Evolutionary conservation across 2,329 filamentous ascomycete genomes (phyloP).

Genomic region (Didymellaceae sp.): DNA sequence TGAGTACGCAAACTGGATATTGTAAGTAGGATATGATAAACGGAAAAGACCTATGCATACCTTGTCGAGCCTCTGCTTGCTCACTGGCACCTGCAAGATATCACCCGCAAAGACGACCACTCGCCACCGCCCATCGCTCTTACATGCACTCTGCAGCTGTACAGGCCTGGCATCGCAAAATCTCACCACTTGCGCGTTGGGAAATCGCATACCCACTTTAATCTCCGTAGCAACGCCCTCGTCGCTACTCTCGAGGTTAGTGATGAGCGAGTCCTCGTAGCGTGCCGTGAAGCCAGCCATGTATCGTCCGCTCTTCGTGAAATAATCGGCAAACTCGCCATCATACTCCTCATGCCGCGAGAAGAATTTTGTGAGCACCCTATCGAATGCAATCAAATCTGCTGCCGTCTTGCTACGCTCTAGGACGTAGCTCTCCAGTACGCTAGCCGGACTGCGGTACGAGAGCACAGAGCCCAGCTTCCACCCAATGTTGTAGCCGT

Average conservation of each 20-base stretch:
- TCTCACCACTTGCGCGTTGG: conserved; percentile 64
- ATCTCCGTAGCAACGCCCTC: conserved; percentile 48
- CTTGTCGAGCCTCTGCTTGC: conserved; percentile 44
- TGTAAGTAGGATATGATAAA: neutral
- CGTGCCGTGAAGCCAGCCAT: conserved; percentile 65
- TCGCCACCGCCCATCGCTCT: conserved; percentile 60
- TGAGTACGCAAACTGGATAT: conserved; percentile 23
- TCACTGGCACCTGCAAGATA: conserved; percentile 36
- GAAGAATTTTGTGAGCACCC: conserved; percentile 60
- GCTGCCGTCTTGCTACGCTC: conserved; percentile 58
- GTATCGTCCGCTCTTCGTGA: conserved; percentile 64
- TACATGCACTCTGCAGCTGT: conserved; percentile 58
- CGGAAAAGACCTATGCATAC: conserved; percentile 36
- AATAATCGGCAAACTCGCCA: conserved; percentile 63
- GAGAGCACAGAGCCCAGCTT: conserved; percentile 54
- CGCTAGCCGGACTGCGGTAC: conserved; percentile 60
- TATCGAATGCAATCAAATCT: conserved; percentile 68
- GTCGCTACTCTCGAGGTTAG: conserved; percentile 41
- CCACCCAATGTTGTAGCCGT: conserved; percentile 65
- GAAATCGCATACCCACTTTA: conserved; percentile 57
- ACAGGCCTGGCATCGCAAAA: conserved; percentile 65
- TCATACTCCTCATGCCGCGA: conserved; percentile 54
- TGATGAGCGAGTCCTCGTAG: conserved; percentile 61
- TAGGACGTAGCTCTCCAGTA: conserved; percentile 67
- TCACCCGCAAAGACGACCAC: conserved; percentile 59